Base-by-base conservation (phyloP, 768 basidiomycete genomes). In the Leccinellum luteum region DNA sequence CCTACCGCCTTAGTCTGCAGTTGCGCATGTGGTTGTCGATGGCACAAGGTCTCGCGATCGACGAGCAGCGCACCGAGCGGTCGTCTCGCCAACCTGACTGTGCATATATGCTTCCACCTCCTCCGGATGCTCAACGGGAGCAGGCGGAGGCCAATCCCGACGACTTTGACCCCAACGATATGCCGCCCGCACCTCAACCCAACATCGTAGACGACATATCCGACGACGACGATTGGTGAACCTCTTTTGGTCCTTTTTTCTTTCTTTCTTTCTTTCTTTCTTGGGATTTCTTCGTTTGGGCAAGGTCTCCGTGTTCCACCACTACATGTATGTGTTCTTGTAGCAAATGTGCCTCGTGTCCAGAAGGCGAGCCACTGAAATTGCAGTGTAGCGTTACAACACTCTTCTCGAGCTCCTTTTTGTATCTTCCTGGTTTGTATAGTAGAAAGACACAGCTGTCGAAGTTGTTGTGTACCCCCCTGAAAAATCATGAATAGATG, bases 11-110 rank as follows among this genome's bases (percentile, higher is more conserved):
- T 28, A 28, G 28, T 28, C 28, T 28, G 28, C 65, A 77, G 15
- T 61, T 81, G n/a, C 69, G 74, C 21, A 73, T 80, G 51, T 83
- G 79, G 80, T 68, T 6, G 6, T n/a, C n/a, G n/a, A n/a, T n/a
- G n/a, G n/a, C n/a, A n/a, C n/a, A n/a, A n/a, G n/a, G n/a, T n/a
- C 63, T 62, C 14, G 61, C 79, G 19, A 80, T 83, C 27, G 79
- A 81, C 51, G 78, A 83, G 55, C 81, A 81, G 53, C 69, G 66
- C 55, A 60, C 55, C 27, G 19, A 58, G 6, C 70, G 72, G 1
- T 8, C 23, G 15, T 54, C 60, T 34, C 51, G 52, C 15, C 48
- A 61, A 12, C 61, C 66, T 5, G 52, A 38, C 8, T 52, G 64
- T 41, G 58, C 57, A 14, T 55, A 55, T 23, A 30, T 60, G 14